A percentile compares a stretch with the other conserved stretches of the same genome.
These are phyloP conservation scores for Polyrhizophydium stewartii DNA, from an alignment of 371 early-diverging fungal genomes.

Conservation along the genomic window DNA sequence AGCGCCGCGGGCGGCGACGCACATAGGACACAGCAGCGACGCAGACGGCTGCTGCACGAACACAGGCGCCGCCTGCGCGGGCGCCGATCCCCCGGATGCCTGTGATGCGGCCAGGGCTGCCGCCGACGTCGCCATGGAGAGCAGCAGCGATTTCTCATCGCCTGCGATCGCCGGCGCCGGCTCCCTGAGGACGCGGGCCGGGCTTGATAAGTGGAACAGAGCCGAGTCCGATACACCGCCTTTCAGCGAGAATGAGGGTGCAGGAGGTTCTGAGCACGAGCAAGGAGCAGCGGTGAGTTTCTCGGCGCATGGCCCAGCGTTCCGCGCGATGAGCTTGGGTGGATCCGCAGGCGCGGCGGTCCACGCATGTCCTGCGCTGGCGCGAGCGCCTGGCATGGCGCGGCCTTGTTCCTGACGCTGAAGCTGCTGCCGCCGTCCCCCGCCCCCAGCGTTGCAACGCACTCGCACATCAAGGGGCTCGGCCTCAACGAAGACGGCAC, in stretches of 20 bases:
- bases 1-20: constrained; percentile 2
- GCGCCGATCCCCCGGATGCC: too few relatives aligned
- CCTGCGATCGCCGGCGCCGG: too few relatives aligned
- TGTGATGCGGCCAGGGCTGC: too few relatives aligned
- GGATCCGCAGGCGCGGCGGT: neutral
- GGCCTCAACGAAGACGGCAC: constrained; percentile 71
- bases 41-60: constrained; percentile 43
- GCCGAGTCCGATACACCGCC: too few relatives aligned
- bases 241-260: constrained; percentile 59
- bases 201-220: too few relatives aligned
- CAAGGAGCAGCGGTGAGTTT: constrained; percentile 71
- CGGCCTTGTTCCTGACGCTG: neutral
- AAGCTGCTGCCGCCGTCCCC: neutral
- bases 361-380: neutral
- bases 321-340: neutral
- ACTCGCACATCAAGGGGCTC: constrained; percentile 79
- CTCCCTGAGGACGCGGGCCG: too few relatives aligned
- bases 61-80: too few relatives aligned
- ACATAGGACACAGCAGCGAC: constrained; percentile 52
- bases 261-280: constrained; percentile 75
- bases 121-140: too few relatives aligned
- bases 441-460: constrained; percentile 64
- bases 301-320: neutral
- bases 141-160: too few relatives aligned
- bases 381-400: neutral